Base-by-base conservation (phyloP, 306 rosid species). In the Abrus precatorius region DNA sequence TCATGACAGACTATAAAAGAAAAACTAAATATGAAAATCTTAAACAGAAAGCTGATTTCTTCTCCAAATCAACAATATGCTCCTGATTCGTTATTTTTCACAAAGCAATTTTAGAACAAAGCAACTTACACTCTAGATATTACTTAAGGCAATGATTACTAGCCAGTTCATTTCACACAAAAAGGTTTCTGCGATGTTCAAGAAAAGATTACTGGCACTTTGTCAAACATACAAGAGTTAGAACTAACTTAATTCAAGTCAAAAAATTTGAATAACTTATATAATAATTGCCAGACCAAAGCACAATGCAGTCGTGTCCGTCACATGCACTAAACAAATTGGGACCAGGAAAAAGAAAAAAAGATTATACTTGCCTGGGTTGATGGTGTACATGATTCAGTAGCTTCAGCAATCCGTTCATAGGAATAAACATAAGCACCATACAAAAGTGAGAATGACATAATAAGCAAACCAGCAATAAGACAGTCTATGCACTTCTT, bases 401-500 rank as follows among this genome's bases (percentile, higher is more conserved):
- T 88, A 40, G 94, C 99, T 55, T 90, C 98, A 9, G 74, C 64
- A 73, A 95, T 86, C 76, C 87, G 88, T 53, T 85, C 84, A 53
- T 84, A 89, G n/a, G 94, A 91, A 80, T 77, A 88, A 47, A 91
- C 87, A 82, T 91, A 95, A 36, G 92, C 82, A 47, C 92, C 93
- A 54, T 95, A 95, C 5, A 74, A 12, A 71, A 93, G 88, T 80
- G 90, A 85, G 54, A 56, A 60, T 14, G 88, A 85, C 98, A 93
- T 95, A 81, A 95, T 60, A 71, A 95, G 36, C 77, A 93, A 80
- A 88, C 99, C 94, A 13, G 93, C 84, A 75, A 93, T 94, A 61
- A 95, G 97, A 70, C 94, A 91, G 85, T 95, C 98, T 3, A 87
- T 77, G 82, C 96, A 91, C 86, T 73, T 93, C 81, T 57, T 89